These are phyloP conservation scores for Stentor coeruleus DNA, from an alignment of 73 alveolate genomes.

Conservation along the genomic window DNA sequence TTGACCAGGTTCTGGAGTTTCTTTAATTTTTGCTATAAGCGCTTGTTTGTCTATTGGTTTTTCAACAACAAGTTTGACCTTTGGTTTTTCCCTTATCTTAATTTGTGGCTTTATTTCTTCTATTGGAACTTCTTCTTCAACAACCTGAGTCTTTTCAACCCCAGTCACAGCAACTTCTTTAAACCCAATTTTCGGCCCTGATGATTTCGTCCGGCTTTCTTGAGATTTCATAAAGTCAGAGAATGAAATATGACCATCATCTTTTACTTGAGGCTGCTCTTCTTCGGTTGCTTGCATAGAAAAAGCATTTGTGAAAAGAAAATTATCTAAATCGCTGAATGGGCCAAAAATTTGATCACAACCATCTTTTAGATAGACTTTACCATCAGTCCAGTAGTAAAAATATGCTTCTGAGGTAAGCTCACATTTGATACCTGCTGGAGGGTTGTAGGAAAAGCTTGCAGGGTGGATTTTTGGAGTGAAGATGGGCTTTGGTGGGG, in stretches of 20 bases:
- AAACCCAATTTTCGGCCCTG: neutral
- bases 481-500: no score
- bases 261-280: neutral
- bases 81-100: constrained; percentile 16
- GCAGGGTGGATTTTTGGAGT: neutral
- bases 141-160: neutral
- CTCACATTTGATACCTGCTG: neutral
- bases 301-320: neutral
- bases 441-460: neutral
- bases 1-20: neutral
- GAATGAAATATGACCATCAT: neutral
- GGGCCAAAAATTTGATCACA: neutral
- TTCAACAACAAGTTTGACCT: neutral
- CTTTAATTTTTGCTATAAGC: neutral
- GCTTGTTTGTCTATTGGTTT: constrained; percentile 15
- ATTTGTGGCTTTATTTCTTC: neutral
- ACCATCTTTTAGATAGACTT: neutral
- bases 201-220: neutral
- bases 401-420: neutral
- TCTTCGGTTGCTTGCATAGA: neutral
- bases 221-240: neutral
- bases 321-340: neutral
- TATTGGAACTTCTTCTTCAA: constrained; percentile 25
- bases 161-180: neutral
- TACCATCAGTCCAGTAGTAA: neutral